Base-by-base conservation (phyloP, 228 moss, liverwort and hornwort species). In the Sphagnum fallax region DNA sequence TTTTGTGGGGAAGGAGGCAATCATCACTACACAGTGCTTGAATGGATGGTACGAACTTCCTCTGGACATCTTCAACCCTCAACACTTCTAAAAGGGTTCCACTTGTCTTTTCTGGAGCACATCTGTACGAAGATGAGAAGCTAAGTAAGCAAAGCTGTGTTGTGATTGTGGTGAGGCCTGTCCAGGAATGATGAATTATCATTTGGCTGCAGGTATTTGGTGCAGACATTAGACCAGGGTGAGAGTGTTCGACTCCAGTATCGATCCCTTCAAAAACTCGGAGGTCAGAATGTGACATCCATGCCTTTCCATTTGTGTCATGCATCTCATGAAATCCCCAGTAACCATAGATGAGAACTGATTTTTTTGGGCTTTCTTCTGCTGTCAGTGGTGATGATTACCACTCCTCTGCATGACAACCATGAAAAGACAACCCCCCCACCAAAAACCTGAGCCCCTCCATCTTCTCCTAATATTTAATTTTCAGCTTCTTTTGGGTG, bases 201-300 rank as follows among this genome's bases (percentile, higher is more conserved):
- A 58, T 47, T 14, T 70, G 47, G 53, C 47, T 12, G 12, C 62
- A 87, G 87, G 87, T 87, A 83, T 73, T 66, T 87, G 76, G 83
- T 87, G 53, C 72, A 78, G 69, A 83, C 80, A 9, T 52, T 87
- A 65, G 80, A 83, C 67, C 76, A 74, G 50, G 78, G 72, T 53
- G 83, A 87, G 64, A 80, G 80, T 76, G 78, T 87, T 51, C 73
- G 87, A 49, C 70, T 83, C 61, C 87, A 87, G 64, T 87, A 83
- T 70, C 83, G 83, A 8, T 87, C 80, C 53, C 71, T 87, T 69
- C 69, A 82, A 62, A 87, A 87, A 77, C 52, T 79, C 52, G 81
- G 81, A 85, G 81, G 81, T 81, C 72, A 84, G 84, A 16, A 53
- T 59, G 64, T 53, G 32, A 32, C 32, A 32, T 32, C 32, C 32